phyloP scores from a whole-genome alignment of 2,329 filamentous ascomycete species.

The Amphichorda felina region DNA sequence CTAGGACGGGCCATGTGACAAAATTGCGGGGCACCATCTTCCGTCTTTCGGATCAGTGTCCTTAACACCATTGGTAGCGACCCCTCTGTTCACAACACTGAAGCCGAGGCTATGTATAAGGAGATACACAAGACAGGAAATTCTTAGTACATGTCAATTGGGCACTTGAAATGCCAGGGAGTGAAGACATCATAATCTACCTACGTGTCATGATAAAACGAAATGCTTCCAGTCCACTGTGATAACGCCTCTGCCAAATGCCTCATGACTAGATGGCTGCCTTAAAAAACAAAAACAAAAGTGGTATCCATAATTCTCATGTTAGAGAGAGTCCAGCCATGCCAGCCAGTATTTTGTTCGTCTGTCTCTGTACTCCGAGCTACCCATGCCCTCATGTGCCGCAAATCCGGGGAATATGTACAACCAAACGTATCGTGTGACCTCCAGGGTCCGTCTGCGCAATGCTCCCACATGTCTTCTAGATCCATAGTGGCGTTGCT shows the following conservation, averaged over 20 bases:
- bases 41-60: too few relatives aligned
- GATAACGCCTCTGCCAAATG: slow-evolving; percentile 1
- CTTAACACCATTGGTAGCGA: too few relatives aligned
- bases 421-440: slow-evolving; percentile 1
- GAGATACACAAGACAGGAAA: too few relatives aligned
- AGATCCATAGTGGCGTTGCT: slow-evolving; percentile 4
- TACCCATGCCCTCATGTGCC: not conserved
- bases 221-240: not conserved
- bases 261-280: not conserved
- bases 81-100: too few relatives aligned
- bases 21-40: too few relatives aligned
- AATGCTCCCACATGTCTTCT: not conserved
- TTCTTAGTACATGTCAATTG: too few relatives aligned
- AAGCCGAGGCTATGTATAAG: too few relatives aligned
- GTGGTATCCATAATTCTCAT: not conserved
- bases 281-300: not conserved
- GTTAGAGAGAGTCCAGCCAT: slow-evolving; percentile 1
- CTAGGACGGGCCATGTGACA: too few relatives aligned
- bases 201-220: slow-evolving; percentile 1
- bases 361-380: not conserved
- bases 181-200: not conserved
- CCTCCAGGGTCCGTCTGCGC: not conserved
- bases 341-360: slow-evolving; percentile 1
- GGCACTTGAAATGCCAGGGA: too few relatives aligned
- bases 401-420: slow-evolving; percentile 2